These are phyloP conservation scores for Candolleomyces aberdarensis DNA, from an alignment of 768 basidiomycete genomes.

Conservation along the genomic window DNA sequence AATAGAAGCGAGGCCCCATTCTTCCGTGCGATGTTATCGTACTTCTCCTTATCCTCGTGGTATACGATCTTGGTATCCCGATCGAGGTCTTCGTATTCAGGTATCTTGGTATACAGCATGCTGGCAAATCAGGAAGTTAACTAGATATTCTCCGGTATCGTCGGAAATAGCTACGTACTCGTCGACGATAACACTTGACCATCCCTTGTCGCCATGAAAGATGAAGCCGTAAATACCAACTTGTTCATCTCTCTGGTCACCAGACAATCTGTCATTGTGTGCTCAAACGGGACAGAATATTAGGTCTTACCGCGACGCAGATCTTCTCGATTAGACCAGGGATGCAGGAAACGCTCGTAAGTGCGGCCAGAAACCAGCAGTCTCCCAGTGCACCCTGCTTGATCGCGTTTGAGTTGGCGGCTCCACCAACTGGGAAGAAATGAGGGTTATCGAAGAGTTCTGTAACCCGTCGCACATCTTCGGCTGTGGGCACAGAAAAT, in stretches of 20 bases:
- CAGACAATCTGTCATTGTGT: neutral
- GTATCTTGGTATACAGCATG: conserved; percentile 45
- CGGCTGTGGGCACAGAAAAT: conserved; percentile 16
- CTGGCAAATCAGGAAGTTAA: conserved; percentile 20
- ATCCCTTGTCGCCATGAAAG: conserved; percentile 49
- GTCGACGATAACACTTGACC: conserved; percentile 55
- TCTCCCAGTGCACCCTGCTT: conserved; percentile 49
- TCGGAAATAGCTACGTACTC: conserved; percentile 35
- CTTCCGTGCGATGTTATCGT: conserved; percentile 42
- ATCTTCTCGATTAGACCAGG: conserved; percentile 46
- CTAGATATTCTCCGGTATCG: neutral
- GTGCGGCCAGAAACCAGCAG: conserved; percentile 53
- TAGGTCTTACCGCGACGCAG: conserved; percentile 34
- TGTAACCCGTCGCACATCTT: conserved; percentile 41
- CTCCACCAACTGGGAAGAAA: conserved; percentile 42
- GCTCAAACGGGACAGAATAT: neutral
- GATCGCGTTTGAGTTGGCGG: conserved; percentile 40
- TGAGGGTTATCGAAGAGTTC: conserved; percentile 50
- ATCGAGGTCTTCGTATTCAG: conserved; percentile 49
- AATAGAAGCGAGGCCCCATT: conserved; percentile 49
- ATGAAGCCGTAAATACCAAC: conserved; percentile 59
- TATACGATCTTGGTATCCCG: conserved; percentile 39
- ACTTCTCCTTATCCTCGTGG: conserved; percentile 46
- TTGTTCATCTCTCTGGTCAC: conserved; percentile 40
- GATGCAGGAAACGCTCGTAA: conserved; percentile 44